Base-by-base conservation (phyloP, 345 rosid genomes). In the Barbarea vulgaris region DNA sequence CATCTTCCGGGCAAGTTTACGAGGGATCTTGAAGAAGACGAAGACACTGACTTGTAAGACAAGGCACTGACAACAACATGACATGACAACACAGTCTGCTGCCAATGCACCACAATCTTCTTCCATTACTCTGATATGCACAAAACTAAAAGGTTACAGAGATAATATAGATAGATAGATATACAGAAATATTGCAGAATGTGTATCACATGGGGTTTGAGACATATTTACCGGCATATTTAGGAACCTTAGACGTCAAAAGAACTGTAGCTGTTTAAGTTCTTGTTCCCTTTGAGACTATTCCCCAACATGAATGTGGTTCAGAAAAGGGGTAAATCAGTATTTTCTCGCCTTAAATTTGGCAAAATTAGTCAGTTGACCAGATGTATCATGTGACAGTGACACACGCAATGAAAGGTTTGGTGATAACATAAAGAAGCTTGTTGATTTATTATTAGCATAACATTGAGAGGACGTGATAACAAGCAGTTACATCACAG, bases 11-110 rank as follows among this genome's bases (percentile, higher is more conserved):
- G 80, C 22, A 21, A 89, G 64, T 79, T 81, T 87, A 64, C 53
- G 22, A 19, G 98, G 97, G 54, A 89, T 75, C 60, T 78, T 79
- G 74, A 89, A 68, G 60, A 88, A 73, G 73, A 87, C 10, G 60
- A 84, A 87, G 77, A 84, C 42, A 56, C 82, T 12, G 42, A 86
- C 64, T 80, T 89, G 96, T 33, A 93, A 81, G 61, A 86, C 68
- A 82, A 93, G 70, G 83, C 96, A 93, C 48, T 89, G 91, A 75
- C 90, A 89, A 82, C 97, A 91, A 39, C 98, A 91, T 2, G 87
- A 88, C 19, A 93, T 21, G 18, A 87, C 90, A 7, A 91, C 59
- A 77, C 98, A 93, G 70, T 93, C 98, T 5, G 93, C 89, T 4
- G 86, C 91, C 19, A 89, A 77, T 60, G 79, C 62, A 79, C 84